Base-by-base conservation (phyloP, 2,329 filamentous ascomycete species). In the Coleophoma cylindrospora region DNA sequence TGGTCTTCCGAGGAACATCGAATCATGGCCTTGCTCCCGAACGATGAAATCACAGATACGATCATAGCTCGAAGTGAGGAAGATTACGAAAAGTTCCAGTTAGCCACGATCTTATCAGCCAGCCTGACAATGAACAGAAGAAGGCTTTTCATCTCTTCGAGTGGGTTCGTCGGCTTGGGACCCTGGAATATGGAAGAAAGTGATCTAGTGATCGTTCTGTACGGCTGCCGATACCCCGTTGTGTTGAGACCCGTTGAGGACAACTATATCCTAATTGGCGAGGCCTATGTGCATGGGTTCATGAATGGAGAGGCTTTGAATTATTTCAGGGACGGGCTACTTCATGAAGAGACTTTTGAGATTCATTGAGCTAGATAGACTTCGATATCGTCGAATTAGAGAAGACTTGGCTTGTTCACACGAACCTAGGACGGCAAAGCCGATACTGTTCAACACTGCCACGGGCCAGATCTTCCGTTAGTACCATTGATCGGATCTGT, bases 181-280 rank as follows among this genome's bases (percentile, higher is more conserved):
- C 56, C 57, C 2, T 56, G 49, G 49, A 47, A 53, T 33, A 43
- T 55, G 2, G 44, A 49, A n/a, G 46, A 34, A 11, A 54, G 57
- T 34, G 60, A 64, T 50, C 6, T 58, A 0, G 45, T 64, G 34
- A 57, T 49, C 44, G 50, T 64, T 4, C 40, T 64, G 13, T 49
- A 55, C 43, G 60, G 62, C 5, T 64, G 62, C 40, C 56, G 50
- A 34, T 60, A 54, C 44, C 61, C 61, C 7, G 57, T 64, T 15
- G 34, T 62, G 17, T 50, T 63, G 32, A 56, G 57, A 45, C 36
- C 15, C 15, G 34, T 45, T 13, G 50, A 48, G 9, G 46, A 49
- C 3, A 38, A 52, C 17, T 59, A 55, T 45, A 40, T 46, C 3
- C 33, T 63, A n/a, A 40, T 64, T 21, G 61, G 61, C 9, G 61